phyloP scores from a whole-genome alignment of 805 yeast genomes.

The Monosporozyma aerobia region DNA sequence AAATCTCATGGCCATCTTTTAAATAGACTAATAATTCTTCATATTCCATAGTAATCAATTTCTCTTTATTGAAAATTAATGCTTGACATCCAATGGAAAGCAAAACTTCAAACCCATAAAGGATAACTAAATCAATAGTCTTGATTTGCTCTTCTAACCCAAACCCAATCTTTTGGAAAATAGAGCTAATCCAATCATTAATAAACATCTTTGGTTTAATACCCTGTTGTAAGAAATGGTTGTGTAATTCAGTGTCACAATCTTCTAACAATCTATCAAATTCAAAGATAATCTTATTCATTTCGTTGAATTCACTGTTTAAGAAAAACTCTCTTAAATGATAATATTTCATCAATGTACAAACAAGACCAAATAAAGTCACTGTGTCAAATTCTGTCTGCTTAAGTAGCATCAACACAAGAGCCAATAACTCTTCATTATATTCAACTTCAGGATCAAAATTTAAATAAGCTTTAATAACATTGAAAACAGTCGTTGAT shows the following conservation, averaged over 20 bases:
- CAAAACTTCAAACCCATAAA: conserved; percentile 82
- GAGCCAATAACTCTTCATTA: conserved; percentile 91
- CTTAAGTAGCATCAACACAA: conserved; percentile 69
- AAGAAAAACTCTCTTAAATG: conserved; percentile 61
- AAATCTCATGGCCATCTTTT: conserved; percentile 42
- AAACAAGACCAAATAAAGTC: conserved; percentile 74
- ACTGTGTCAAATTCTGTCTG: conserved; percentile 49
- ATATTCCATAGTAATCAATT: conserved; percentile 52
- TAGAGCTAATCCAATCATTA: conserved; percentile 88
- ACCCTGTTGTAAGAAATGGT: conserved; percentile 76
- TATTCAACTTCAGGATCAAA: conserved; percentile 88
- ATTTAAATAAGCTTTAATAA: conserved; percentile 72
- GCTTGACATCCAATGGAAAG: conserved; percentile 72
- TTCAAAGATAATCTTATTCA: conserved; percentile 72
- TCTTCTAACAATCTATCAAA: conserved; percentile 83
- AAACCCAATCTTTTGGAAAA: conserved; percentile 75
- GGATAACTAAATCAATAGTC: conserved; percentile 73
- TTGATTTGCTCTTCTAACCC: conserved; percentile 76
- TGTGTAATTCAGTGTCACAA: conserved; percentile 54
- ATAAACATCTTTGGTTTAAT: conserved; percentile 90
- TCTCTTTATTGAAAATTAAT: conserved; percentile 55
- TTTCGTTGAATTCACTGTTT: conserved; percentile 78
- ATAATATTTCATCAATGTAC: conserved; percentile 72
- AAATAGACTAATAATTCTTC: conserved; percentile 68
- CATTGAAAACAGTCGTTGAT: conserved; percentile 40